A percentile compares a stretch with the other conserved stretches of the same genome.
Evolutionary conservation across 768 basidiomycete species (phyloP).

Genomic region (Rhizopogon roseolus): DNA sequence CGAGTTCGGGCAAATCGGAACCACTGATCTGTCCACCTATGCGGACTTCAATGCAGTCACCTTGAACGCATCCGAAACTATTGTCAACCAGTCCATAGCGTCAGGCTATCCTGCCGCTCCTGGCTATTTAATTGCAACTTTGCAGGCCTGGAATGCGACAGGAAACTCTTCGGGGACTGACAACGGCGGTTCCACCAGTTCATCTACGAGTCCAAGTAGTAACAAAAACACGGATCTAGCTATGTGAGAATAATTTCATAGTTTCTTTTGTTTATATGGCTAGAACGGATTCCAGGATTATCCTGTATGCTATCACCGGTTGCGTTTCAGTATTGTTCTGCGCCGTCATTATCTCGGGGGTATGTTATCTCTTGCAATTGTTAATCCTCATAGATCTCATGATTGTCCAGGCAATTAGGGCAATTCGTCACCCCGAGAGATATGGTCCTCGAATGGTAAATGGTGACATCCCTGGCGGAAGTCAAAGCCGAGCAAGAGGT

Average conservation of each 20-base stretch:
- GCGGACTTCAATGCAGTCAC: constrained; percentile 54
- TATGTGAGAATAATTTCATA: constrained; percentile 46
- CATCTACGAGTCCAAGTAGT: constrained; percentile 8
- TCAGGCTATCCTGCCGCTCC: constrained; percentile 38
- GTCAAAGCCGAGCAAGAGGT: constrained; percentile 74
- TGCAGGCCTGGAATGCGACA: constrained; percentile 63
- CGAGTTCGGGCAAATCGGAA: constrained; percentile 58
- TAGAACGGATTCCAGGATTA: constrained; percentile 44
- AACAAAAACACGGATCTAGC: constrained; percentile 58
- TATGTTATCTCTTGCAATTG: constrained; percentile 29
- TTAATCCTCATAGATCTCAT: constrained; percentile 4
- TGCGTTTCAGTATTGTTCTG: constrained; percentile 83
- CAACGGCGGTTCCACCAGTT: constrained; percentile 13
- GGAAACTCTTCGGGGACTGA: constrained; percentile 12
- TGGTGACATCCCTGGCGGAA: constrained; percentile 22
- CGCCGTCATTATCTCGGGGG: constrained; percentile 81
- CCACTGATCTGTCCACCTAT: constrained; percentile 46
- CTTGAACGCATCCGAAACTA: constrained; percentile 48
- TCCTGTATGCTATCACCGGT: constrained; percentile 84
- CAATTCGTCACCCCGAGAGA: constrained; percentile 84
- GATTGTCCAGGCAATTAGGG: constrained; percentile 60
- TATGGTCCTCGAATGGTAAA: constrained; percentile 70
- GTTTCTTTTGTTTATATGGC: constrained; percentile 1
- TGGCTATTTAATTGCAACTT: constrained; percentile 67
- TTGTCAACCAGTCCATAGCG: constrained; percentile 41